These are phyloP conservation scores for Xylaria longipes DNA, from an alignment of 495 filamentous ascomycete species.

Conservation along the genomic window DNA sequence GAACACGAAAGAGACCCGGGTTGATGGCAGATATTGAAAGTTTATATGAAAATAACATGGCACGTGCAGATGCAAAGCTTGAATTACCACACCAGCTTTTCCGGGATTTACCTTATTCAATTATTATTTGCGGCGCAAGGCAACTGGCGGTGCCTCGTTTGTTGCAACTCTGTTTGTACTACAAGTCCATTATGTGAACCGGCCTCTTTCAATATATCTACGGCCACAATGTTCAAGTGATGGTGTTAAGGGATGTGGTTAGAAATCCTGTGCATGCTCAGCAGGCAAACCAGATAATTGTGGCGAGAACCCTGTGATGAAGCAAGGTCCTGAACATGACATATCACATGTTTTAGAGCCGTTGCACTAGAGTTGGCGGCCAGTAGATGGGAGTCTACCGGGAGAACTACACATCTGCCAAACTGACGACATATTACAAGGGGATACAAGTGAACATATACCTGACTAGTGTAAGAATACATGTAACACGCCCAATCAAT, in stretches of 20 bases:
- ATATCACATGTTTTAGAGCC: background rate
- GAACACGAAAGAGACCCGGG: background rate
- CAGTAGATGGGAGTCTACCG: background rate
- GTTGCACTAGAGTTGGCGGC: background rate
- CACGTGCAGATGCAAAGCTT: background rate
- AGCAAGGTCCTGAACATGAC: background rate
- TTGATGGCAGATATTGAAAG: background rate
- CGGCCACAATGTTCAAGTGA: background rate
- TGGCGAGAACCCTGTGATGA: no score
- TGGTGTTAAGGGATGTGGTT: background rate
- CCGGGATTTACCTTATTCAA: background rate
- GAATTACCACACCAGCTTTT: background rate
- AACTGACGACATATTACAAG: background rate
- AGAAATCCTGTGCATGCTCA: background rate
- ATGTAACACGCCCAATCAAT: background rate
- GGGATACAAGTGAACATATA: background rate
- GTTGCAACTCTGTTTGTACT: background rate
- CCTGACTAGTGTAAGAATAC: no score
- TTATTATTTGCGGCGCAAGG: no score
- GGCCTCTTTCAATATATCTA: background rate
- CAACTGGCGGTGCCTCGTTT: background rate
- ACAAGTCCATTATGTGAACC: background rate
- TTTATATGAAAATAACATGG: background rate
- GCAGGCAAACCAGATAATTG: background rate
- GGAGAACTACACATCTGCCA: background rate